phyloP scores from a whole-genome alignment of 139 green algal genomes.

The Pseudopediastrum boryanum region DNA sequence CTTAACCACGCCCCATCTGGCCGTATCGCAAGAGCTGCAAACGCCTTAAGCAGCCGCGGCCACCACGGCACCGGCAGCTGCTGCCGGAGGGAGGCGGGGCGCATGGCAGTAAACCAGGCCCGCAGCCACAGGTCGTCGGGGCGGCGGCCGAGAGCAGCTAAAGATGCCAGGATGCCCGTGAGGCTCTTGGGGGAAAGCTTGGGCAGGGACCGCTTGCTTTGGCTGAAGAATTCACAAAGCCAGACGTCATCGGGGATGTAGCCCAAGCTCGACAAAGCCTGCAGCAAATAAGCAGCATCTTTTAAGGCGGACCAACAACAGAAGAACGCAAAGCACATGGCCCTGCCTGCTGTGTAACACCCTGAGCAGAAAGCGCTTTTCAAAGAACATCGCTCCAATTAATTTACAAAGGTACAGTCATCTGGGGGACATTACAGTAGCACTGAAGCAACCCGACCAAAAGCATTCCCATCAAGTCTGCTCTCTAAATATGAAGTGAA shows the following conservation, averaged over 20 bases:
- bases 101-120: slow-evolving; percentile 4
- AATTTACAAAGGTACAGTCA: not conserved
- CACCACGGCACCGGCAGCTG: not conserved
- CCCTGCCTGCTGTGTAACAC: not conserved
- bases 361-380: not conserved
- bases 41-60: slow-evolving; percentile 10
- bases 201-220: not conserved
- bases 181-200: not conserved
- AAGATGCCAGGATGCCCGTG: not conserved
- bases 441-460: not conserved
- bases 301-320: not conserved
- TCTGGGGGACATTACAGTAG: not conserved
- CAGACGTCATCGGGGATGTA: not conserved
- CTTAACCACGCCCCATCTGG: slow-evolving; percentile 44
- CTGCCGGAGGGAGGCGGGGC: not conserved
- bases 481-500: too few species aligned
- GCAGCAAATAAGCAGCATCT: not conserved
- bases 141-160: not conserved
- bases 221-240: slow-evolving; percentile 1
- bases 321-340: not conserved
- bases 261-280: slow-evolving; percentile 4
- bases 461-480: not conserved
- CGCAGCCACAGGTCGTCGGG: slow-evolving; percentile 29
- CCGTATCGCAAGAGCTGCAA: slow-evolving; percentile 27
- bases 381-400: not conserved